These are phyloP conservation scores for Tetrastigma voinierianum DNA, from an alignment of 164 flowering plant species.

Conservation along the genomic window DNA sequence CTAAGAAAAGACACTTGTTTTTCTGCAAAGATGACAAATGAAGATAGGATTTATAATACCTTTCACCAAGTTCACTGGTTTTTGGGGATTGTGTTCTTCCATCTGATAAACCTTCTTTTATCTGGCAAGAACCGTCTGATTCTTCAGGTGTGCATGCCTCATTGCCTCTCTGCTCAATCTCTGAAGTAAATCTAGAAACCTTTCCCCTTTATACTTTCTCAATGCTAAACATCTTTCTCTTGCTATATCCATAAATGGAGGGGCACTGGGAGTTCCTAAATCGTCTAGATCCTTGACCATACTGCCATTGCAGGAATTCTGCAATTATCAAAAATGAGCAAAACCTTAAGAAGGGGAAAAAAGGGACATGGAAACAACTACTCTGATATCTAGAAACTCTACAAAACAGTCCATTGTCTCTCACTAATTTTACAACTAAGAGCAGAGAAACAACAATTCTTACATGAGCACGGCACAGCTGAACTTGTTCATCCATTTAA, in stretches of 20 bases:
- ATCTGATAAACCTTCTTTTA: conserved; percentile 24
- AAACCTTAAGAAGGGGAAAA: neutral
- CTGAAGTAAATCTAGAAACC: conserved; percentile 7
- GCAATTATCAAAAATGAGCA: conserved; percentile 11
- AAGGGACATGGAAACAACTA: too few species aligned
- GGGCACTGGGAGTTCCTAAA: conserved; percentile 91
- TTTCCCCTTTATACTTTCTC: conserved; percentile 12
- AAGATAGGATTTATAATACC: conserved; percentile 24
- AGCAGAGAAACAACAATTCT: conserved; percentile 2
- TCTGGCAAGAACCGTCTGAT: conserved; percentile 17
- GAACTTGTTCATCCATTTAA: conserved; percentile 24
- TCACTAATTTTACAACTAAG: neutral
- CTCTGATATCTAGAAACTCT: neutral
- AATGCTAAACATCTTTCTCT: conserved; percentile 16
- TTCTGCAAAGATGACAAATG: neutral
- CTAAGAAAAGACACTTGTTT: neutral
- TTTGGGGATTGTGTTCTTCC: conserved; percentile 12
- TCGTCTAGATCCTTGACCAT: conserved; percentile 28
- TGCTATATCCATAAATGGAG: conserved; percentile 59
- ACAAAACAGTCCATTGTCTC: neutral
- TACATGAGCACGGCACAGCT: conserved; percentile 25
- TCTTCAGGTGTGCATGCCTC: conserved; percentile 21
- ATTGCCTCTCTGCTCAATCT: conserved; percentile 19
- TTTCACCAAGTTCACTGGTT: conserved; percentile 29
- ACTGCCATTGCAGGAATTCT: conserved; percentile 24